Evolutionary conservation across 2,329 filamentous ascomycete species (phyloP), one percentile per base, ranked within the genome.

Genomic region (Celoporthe dispersa): DNA sequence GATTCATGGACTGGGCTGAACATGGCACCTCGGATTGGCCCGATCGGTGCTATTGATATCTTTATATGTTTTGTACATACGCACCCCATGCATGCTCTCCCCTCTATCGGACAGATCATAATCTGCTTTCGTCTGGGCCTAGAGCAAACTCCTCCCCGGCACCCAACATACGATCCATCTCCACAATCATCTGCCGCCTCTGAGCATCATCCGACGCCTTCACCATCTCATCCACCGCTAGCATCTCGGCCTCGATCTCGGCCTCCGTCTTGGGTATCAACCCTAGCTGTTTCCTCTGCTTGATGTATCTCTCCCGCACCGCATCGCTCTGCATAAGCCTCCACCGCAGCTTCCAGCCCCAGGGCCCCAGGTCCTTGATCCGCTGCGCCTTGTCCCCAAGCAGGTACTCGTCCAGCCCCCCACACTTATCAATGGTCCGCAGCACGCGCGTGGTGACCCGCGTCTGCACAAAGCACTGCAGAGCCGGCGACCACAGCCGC

Each of bases 321-420:
- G 82, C 81, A 1, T 77, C 76, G 5, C 90, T 94, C 83, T 95
- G 93, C 91, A 98, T 94, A 72, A 99, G 84, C 72, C 92, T 88
- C 92, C 94, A 98, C 73, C 96, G 86, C 77, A 99, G 83, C 75
- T 91, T 89, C 96, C 96, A 99, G 8, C 96, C 96, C 74, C 91
- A 91, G 66, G 95, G 90, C 6, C 96, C 96, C 69, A 99, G 84
- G 80, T 97, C 93, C 83, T 91, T 92, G 77, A 98, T 86, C 73
- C 96, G 88, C 55, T 85, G 87, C 22, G 91, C 84, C 82, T 94
- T 96, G 79, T 90, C 87, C 74, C 94, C 94, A 57, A 97, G 85
- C 61, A 99, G 84, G 82, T 99, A 99, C 77, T 94, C 90, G 80
- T 99, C 96, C 73, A 99, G 85, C 9, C 96, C 94, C 71, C 95